Conservation (phyloP, 768 basidiomycete genomes). For the Macrolepiota albuminosa region DNA sequence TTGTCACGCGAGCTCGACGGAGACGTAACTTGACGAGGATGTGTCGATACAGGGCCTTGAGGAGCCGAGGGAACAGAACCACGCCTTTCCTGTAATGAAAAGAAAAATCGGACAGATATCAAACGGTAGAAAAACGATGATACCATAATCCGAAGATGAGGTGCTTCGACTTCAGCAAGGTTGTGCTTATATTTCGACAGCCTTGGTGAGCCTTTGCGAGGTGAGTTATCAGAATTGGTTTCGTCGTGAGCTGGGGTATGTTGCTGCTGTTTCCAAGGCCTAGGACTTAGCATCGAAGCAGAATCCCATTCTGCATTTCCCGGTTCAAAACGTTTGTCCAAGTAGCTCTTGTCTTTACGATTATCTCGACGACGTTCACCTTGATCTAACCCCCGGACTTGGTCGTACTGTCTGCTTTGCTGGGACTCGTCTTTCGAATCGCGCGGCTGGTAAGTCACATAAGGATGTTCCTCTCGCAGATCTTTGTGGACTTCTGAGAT, state of each 20-base stretch:
- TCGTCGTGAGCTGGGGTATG: conserved; percentile 22
- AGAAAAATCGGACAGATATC: background rate
- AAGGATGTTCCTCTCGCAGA: background rate
- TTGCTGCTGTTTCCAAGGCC: background rate
- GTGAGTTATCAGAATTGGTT: conserved; percentile 30
- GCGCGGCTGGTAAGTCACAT: background rate
- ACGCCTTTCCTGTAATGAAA: background rate
- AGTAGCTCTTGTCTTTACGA: conserved; percentile 12
- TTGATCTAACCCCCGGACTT: background rate
- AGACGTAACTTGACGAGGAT: conserved; percentile 2
- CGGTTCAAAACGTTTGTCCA: conserved; percentile 12
- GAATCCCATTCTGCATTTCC: conserved; percentile 2
- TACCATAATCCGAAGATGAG: conserved; percentile 7
- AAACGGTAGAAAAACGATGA: background rate
- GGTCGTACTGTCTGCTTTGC: conserved; percentile 3
- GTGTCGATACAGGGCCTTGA: background rate
- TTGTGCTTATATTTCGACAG: conserved; percentile 26
- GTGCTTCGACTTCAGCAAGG: conserved; percentile 30
- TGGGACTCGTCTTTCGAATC: background rate
- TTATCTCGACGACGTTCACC: conserved; percentile 11
- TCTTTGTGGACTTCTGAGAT: background rate
- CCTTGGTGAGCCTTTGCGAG: conserved; percentile 10
- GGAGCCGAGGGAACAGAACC: background rate
- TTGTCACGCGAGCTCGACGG: conserved; percentile 7
- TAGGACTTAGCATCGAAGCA: background rate